Evolutionary conservation across 2,329 filamentous ascomycete species (phyloP), one percentile per base, ranked within the genome.

Genomic region (Xylariaceae sp.): DNA sequence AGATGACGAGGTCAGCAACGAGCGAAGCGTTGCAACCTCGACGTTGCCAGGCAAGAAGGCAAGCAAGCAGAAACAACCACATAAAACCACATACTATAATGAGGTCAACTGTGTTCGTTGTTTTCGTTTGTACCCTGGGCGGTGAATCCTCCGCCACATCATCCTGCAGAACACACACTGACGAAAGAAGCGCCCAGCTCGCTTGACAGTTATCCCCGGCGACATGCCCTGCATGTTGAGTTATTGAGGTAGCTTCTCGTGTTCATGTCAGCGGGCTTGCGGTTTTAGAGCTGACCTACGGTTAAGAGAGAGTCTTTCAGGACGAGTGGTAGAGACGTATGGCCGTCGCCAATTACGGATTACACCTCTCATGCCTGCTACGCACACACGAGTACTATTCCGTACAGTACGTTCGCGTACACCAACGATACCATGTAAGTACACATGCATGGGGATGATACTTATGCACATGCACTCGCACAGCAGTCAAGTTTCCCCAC

Each of bases 121-220:
- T 58, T 59, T 53, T 30, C 23, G 57, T 58, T 58, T 61, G 57
- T 56, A 58, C 45, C 53, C 61, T 59, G 56, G 60, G 60, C 62
- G 60, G 62, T 58, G 62, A 64, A 62, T 57, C 57, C 57, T 62
- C 52, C 60, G 62, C 62, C 62, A 64, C 62, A 39, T 64, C 62
- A 64, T 60, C 62, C 62, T 64, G 62, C 62, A 64, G 55, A 48
- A 58, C 57, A 56, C 55, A 62, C 55, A 62, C 53, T 51, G 55
- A 63, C 61, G 51, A 30, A 30, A 30, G 59, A 60, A 58, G 53
- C 35, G 51, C 55, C 60, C 60, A 60, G 59, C 52, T 60, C 52
- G 62, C 55, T 60, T 52, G 52, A 63, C 51, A 54, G 60, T 37
- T 56, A 39, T 58, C 55, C 52, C 60, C 57, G 59, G 61, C 56